Base-by-base conservation (phyloP, 228 moss, liverwort and hornwort species). In the Sphagnum fallax region DNA sequence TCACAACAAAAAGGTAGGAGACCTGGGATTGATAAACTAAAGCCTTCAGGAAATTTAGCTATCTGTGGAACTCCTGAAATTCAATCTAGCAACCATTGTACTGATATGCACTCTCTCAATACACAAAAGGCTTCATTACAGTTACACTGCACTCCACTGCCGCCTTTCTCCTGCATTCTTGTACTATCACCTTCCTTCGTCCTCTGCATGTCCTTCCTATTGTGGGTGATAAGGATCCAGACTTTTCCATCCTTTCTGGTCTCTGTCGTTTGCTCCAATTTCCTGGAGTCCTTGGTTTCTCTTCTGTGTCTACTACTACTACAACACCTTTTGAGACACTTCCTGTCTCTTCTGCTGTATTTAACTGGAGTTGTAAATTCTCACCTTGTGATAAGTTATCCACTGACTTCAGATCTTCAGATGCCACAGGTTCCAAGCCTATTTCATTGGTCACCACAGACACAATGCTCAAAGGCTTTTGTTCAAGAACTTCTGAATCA, bases 121-220 rank as follows among this genome's bases (percentile, higher is more conserved):
- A 71, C 55, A 71, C 71, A 49, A 71, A 71, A 52, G 64, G 63
- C 64, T 71, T 71, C 16, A 64, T 64, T 5, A 71, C 71, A 12
- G 65, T 64, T 63, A 71, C 55, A 48, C 65, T 71, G 32, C 64
- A 53, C 13, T 71, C 71, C 14, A 71, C 64, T 6, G 63, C 65
- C 53, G 64, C 63, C 48, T 65, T 71, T 52, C 65, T 52, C 14
- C 32, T 32, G 2, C 32, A 32, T 32, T 32, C 32, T 32, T 71
- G 64, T 8, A 71, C 64, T 6, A 53, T 71, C 64, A 71, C 63
- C 48, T 65, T 71, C 53, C 65, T 52, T 8, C 71, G 64, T 4
- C 65, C 64, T 53, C 71, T 47, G 47, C 64, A 71, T 15, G 71
- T 71, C 10, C 63, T 53, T 6, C 71, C 71, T 48, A 48, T 71